Percentiles rank a stretch among this genome's conserved stretches.
Evolutionary conservation across 176 grass and related monocot species (phyloP).

Genomic region (Stipa capillata): DNA sequence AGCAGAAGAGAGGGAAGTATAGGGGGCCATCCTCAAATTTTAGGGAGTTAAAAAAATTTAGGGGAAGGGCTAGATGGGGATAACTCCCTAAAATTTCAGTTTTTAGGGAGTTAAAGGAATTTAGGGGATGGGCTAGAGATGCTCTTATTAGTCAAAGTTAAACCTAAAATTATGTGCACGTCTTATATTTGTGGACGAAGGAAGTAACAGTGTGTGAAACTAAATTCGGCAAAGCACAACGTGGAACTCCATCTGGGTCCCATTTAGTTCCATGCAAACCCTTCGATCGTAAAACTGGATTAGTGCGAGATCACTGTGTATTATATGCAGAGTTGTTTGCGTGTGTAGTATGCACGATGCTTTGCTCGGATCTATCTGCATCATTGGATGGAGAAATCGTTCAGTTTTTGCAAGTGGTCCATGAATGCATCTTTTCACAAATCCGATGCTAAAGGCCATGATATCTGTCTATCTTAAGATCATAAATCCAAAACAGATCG

Average conservation of each 20-base stretch:
- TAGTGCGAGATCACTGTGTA: not conserved
- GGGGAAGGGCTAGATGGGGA: no score
- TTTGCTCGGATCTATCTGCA: not conserved
- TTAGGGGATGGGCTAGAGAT: no score
- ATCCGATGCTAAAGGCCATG: not conserved
- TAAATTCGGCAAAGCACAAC: not conserved
- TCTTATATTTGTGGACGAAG: no score
- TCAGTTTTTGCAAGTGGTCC: not conserved
- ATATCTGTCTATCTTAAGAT: not conserved
- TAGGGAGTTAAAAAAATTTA: no score
- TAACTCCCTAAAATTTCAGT: no score
- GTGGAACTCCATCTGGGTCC: not conserved
- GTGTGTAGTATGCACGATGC: not conserved
- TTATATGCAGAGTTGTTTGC: not conserved
- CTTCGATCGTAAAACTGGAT: not conserved
- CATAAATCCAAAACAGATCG: not conserved
- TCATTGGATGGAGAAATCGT: not conserved
- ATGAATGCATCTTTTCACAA: not conserved
- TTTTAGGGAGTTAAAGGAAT: no score
- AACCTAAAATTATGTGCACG: no score
- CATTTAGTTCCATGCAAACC: no score
- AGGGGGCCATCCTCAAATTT: no score
- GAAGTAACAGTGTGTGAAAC: not conserved
- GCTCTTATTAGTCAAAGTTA: no score
- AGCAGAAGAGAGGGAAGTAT: no score